These are phyloP conservation scores for Sporothrix protearum DNA, from an alignment of 2,329 filamentous ascomycete genomes.

Conservation along the genomic window DNA sequence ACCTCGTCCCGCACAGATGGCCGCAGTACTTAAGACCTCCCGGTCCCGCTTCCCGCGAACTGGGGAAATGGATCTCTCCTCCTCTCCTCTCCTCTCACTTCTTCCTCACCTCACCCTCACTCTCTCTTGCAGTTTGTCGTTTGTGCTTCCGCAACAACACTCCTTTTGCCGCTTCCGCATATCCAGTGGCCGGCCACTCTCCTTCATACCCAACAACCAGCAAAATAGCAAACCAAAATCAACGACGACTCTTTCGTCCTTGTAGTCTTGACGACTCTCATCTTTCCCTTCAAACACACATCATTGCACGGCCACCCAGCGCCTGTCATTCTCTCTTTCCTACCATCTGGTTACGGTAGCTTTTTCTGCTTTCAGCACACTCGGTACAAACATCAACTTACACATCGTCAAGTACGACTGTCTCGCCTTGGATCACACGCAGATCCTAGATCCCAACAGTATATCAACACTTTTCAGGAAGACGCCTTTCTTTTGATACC, in stretches of 20 bases:
- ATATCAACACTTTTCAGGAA: neutral
- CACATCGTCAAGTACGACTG: constrained; percentile 11
- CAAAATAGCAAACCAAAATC: neutral
- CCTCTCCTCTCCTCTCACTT: neutral
- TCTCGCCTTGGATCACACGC: constrained; percentile 4
- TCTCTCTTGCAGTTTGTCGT: neutral
- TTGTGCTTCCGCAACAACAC: constrained; percentile 6
- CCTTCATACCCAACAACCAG: constrained; percentile 8
- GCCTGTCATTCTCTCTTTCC: constrained; percentile 10
- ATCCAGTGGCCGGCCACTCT: constrained; percentile 23
- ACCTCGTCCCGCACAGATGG: constrained; percentile 7
- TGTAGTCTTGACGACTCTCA: constrained; percentile 3
- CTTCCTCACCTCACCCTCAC: constrained; percentile 15
- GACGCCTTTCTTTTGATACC: constrained; percentile 2
- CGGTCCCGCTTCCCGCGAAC: neutral
- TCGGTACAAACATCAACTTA: neutral
- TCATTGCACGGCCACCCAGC: constrained; percentile 2
- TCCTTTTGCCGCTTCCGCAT: constrained; percentile 4
- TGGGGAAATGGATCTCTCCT: constrained; percentile 11
- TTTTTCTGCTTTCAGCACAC: neutral
- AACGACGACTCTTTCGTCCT: neutral
- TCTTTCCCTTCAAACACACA: neutral
- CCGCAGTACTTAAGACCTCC: neutral
- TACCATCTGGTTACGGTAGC: constrained; percentile 20
- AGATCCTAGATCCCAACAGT: constrained; percentile 10